These are phyloP conservation scores for Nasturtium officinale DNA, from an alignment of 345 rosid species.

Conservation along the genomic window DNA sequence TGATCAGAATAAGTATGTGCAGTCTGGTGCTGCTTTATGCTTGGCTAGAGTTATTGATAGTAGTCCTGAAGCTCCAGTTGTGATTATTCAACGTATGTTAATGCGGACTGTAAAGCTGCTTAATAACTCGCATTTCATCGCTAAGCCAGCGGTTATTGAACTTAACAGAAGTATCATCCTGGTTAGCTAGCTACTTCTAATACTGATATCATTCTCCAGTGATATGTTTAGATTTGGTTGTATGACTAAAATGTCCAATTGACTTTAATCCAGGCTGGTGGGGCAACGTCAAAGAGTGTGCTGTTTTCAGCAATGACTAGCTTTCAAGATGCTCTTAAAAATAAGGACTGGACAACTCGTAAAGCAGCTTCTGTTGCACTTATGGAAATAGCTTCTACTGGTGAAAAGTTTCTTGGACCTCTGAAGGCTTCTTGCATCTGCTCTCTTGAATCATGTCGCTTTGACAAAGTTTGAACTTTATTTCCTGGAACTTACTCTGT, in stretches of 20 bases:
- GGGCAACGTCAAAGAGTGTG: slow-evolving; percentile 63
- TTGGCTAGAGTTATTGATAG: slow-evolving; percentile 78
- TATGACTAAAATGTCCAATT: not conserved
- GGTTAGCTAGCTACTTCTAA: slow-evolving; percentile 47
- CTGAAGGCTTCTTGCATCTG: slow-evolving; percentile 70
- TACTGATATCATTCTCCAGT: not conserved
- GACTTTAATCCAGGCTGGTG: slow-evolving; percentile 73
- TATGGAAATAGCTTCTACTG: slow-evolving; percentile 71
- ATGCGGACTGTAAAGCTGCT: slow-evolving; percentile 72
- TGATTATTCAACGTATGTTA: slow-evolving; percentile 77
- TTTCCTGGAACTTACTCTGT: slow-evolving; percentile 8
- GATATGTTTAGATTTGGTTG: not conserved
- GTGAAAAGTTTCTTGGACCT: slow-evolving; percentile 64
- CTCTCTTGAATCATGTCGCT: slow-evolving; percentile 88
- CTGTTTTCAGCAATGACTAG: slow-evolving; percentile 67
- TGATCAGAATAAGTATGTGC: slow-evolving; percentile 87
- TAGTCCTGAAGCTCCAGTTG: slow-evolving; percentile 60
- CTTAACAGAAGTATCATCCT: slow-evolving; percentile 73
- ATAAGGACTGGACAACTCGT: slow-evolving; percentile 86
- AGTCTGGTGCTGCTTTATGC: slow-evolving; percentile 84
- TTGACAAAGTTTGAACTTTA: slow-evolving; percentile 71
- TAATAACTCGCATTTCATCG: slow-evolving; percentile 77
- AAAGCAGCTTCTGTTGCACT: slow-evolving; percentile 88
- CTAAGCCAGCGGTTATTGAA: slow-evolving; percentile 82
- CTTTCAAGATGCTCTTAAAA: slow-evolving; percentile 78